Percentiles rank a stretch among this genome's conserved stretches.
Conservation (phyloP, 2,329 filamentous ascomycete species). For the Aurifilum marmelostoma region DNA sequence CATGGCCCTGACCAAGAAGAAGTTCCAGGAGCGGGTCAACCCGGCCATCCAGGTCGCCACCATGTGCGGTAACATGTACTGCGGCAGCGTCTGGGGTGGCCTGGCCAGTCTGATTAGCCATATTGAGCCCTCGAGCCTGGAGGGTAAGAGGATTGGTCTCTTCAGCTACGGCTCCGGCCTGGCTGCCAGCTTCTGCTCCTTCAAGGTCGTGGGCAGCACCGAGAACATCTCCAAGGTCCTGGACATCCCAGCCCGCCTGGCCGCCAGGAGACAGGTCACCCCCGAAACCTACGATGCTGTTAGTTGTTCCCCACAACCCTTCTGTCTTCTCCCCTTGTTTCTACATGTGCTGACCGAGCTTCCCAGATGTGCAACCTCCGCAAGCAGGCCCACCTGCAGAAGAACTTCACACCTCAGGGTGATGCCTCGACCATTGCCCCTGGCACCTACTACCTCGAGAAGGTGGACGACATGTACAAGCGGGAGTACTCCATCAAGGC, state of each 20-base stretch:
- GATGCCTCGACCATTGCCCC: conserved; percentile 66
- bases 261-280: conserved; percentile 65
- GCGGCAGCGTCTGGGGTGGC: conserved; percentile 75
- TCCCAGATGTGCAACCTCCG: conserved; percentile 75
- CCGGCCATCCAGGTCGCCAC: conserved; percentile 77
- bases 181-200: conserved; percentile 71
- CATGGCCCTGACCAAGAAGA: conserved; percentile 82
- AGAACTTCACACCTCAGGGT: conserved; percentile 73
- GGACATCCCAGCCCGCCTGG: conserved; percentile 70
- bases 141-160: conserved; percentile 73
- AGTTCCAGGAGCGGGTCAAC: conserved; percentile 76
- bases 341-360: conserved; percentile 1
- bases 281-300: conserved; percentile 76
- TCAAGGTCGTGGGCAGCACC: conserved; percentile 73
- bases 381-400: conserved; percentile 82
- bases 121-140: conserved; percentile 63
- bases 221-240: conserved; percentile 69
- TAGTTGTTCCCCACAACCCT: conserved; percentile 41
- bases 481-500: conserved; percentile 77
- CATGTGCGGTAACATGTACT: conserved; percentile 73
- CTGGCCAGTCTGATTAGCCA: conserved; percentile 71
- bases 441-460: conserved; percentile 77
- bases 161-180: conserved; percentile 83
- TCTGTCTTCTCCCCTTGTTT: conserved; percentile 15
- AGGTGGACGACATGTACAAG: conserved; percentile 86